phyloP scores from a whole-genome alignment of 2,329 filamentous ascomycete genomes.

The Neonectria punicea region DNA sequence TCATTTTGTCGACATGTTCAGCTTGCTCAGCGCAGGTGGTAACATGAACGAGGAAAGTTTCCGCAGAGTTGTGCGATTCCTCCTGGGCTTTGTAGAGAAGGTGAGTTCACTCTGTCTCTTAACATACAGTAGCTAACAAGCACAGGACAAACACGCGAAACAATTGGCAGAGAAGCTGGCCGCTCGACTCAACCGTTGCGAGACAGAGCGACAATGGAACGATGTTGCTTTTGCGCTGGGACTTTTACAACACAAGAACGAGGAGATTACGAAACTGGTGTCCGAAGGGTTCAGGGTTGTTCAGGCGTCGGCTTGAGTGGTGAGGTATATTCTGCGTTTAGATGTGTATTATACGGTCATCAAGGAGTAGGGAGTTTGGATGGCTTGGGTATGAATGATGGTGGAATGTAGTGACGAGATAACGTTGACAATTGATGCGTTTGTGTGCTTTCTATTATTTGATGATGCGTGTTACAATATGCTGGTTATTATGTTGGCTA shows the following conservation, averaged over 20 bases:
- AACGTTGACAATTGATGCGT: constrained; percentile 34
- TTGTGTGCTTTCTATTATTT: constrained; percentile 3
- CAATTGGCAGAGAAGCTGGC: constrained; percentile 94
- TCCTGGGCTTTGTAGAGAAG: constrained; percentile 98
- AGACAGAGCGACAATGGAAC: constrained; percentile 96
- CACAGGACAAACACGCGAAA: constrained; percentile 93
- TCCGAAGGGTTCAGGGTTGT: constrained; percentile 81
- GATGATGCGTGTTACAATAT: too few relatives aligned
- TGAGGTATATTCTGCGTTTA: constrained; percentile 10
- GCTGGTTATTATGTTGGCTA: too few relatives aligned
- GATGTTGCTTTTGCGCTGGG: constrained; percentile 94
- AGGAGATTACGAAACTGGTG: constrained; percentile 83
- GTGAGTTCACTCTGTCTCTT: constrained; percentile 58
- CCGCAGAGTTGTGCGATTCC: constrained; percentile 87
- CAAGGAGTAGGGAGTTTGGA: constrained; percentile 32
- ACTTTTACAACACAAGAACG: constrained; percentile 90
- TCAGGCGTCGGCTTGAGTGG: constrained; percentile 64
- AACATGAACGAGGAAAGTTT: constrained; percentile 87
- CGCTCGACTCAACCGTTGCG: constrained; percentile 83
- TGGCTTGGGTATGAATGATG: constrained; percentile 37
- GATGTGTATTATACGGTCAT: constrained; percentile 19
- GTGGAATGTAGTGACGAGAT: constrained; percentile 34
- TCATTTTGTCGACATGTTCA: constrained; percentile 99
- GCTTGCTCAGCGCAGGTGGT: constrained; percentile 84
- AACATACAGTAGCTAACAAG: constrained; percentile 34